Evolutionary conservation across 2,329 filamentous ascomycete genomes (phyloP).

Genomic region (Colletotrichum echinochloae): DNA sequence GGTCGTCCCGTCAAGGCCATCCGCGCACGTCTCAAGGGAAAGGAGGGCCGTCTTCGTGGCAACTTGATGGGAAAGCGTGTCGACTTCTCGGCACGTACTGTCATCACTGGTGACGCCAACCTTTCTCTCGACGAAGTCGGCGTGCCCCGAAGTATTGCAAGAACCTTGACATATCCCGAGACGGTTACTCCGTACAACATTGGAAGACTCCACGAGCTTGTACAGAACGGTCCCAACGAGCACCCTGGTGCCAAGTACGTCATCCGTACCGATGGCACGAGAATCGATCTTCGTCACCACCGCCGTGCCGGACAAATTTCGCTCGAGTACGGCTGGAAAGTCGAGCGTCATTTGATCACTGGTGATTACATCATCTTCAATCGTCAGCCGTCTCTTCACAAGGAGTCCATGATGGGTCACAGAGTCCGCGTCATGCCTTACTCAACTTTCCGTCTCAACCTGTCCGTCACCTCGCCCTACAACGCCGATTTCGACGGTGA

Average conservation of each 20-base stretch:
- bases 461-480: conserved; percentile 98
- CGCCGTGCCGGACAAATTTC: conserved; percentile 88
- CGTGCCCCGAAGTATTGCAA: conserved; percentile 92
- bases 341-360: conserved; percentile 95
- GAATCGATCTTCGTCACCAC: conserved; percentile 95
- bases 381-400: conserved; percentile 98
- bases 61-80: conserved; percentile 99
- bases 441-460: conserved; percentile 96
- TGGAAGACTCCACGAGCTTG: conserved; percentile 86
- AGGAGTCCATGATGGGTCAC: conserved; percentile 99
- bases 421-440: conserved; percentile 98
- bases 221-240: conserved; percentile 93
- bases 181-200: conserved; percentile 99
- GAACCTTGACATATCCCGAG: conserved; percentile 94
- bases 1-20: conserved; percentile 97
- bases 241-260: conserved; percentile 98
- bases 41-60: conserved; percentile 96
- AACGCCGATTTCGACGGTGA: conserved; percentile 99
- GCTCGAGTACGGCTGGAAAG: conserved; percentile 97
- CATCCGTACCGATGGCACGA: conserved; percentile 90
- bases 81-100: conserved; percentile 98
- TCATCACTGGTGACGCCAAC: conserved; percentile 99
- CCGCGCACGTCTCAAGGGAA: conserved; percentile 96
- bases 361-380: conserved; percentile 99
- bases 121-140: conserved; percentile 96